These are phyloP conservation scores for Phytophthora crassamura DNA, from an alignment of 352 stramenopile species.

Conservation along the genomic window DNA sequence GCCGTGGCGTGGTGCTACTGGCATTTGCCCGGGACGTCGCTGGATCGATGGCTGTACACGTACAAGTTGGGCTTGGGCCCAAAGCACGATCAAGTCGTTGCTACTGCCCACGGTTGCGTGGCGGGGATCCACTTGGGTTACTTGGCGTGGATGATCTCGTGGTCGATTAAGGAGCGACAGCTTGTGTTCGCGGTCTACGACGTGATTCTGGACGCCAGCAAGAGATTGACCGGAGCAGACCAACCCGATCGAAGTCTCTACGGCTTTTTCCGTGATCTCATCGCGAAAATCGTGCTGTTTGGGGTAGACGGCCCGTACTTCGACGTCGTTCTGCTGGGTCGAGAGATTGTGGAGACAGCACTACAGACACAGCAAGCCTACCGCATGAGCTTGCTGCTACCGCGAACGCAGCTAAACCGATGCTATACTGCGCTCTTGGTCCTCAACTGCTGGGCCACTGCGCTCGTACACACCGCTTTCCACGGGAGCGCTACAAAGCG, in stretches of 20 bases:
- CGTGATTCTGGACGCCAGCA: not conserved
- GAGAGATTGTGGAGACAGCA: slow-evolving; percentile 28
- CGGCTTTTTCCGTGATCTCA: slow-evolving; percentile 13
- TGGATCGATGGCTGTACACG: slow-evolving; percentile 23
- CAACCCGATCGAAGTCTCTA: not conserved
- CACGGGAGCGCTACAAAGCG: slow-evolving; percentile 7
- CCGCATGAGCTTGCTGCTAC: slow-evolving; percentile 28
- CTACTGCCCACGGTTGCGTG: slow-evolving; percentile 3
- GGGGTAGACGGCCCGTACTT: slow-evolving; percentile 36
- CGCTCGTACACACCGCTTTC: slow-evolving; percentile 10
- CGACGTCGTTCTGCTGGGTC: slow-evolving; percentile 24
- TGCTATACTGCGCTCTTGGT: slow-evolving; percentile 29
- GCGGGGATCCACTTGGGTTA: slow-evolving; percentile 17
- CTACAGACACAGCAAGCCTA: slow-evolving; percentile 37
- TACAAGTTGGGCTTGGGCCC: slow-evolving; percentile 15
- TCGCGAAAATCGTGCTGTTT: slow-evolving; percentile 18
- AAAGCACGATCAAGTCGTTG: too few relatives aligned
- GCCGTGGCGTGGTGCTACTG: slow-evolving; percentile 29
- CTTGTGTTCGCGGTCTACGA: slow-evolving; percentile 27
- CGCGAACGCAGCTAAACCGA: slow-evolving; percentile 29
- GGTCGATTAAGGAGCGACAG: slow-evolving; percentile 29
- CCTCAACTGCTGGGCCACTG: slow-evolving; percentile 34
- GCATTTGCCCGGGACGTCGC: slow-evolving; percentile 18
- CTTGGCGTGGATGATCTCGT: slow-evolving; percentile 27
- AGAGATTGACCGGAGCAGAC: not conserved